Base-by-base conservation (phyloP, 2,329 filamentous ascomycete species). In the Talaromyces piceae region DNA sequence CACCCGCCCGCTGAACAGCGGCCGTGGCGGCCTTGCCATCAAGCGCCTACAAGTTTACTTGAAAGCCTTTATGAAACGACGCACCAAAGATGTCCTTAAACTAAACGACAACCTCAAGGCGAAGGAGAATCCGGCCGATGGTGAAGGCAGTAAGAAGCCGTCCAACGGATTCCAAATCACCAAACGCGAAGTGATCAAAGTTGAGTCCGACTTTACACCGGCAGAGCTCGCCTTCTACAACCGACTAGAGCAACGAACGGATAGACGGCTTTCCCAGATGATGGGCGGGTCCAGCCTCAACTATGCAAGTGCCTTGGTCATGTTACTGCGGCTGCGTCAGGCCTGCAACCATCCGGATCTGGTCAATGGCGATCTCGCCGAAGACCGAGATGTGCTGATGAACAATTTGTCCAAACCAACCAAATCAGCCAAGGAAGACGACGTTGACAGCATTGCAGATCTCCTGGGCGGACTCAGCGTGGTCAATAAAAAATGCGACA, bases 1-100 rank as follows among this genome's bases (percentile, higher is more conserved):
- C 54, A 91, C 90, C 49, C 75, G 79, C 41, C 93, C 93, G 0
- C 82, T 98, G 79, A 95, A 91, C 73, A 88, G 87, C 55, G 91
- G 91, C 6, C 86, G 87, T 54, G 93, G 91, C 9, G 87, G 91
- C 49, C 79, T 97, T 52, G 91, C 93, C 13, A 94, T 98, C 66
- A 81, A 84, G 47, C 82, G 93, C 41, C 75, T 98, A 27, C 90
- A 95, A 59, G 83, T 86, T 51, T 83, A 95, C 55, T 74, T 98
- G 3, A 86, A 87, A 50, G 91, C 90, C 50, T 95, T 95, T 72
- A 98, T 98, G 93, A 95, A 97, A 74, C 84, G 93, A n/a, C 83
- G 93, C 39, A 97, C 91, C 7, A 98, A 98, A 70, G 90, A 95
- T 20, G 88, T 98, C n/a, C 73, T 98, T 54, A 95, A 93, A 70